phyloP scores from a whole-genome alignment of 228 moss, liverwort and hornwort species.

The Sphagnum fallax region DNA sequence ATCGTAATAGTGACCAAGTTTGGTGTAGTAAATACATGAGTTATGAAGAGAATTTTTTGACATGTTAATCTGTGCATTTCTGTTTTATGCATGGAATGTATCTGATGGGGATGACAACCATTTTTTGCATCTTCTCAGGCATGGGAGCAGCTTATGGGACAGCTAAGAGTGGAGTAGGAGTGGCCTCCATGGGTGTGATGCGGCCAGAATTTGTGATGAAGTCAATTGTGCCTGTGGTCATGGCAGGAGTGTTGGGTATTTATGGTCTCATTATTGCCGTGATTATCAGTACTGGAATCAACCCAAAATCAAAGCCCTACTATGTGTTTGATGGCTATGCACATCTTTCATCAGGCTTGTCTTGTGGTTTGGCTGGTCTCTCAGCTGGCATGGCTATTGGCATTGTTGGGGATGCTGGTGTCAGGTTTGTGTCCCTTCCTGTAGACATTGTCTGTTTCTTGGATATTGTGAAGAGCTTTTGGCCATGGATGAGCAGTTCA shows the following conservation, averaged over 20 bases:
- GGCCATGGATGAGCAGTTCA: too few relatives aligned
- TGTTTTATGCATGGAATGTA: too few relatives aligned
- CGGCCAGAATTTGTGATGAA: constrained; percentile 89
- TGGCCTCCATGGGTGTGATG: constrained; percentile 92
- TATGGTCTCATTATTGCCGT: constrained; percentile 84
- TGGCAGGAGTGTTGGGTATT: constrained; percentile 91
- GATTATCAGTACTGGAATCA: constrained; percentile 85
- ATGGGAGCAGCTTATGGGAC: constrained; percentile 90
- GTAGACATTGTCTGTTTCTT: too few relatives aligned
- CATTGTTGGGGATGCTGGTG: constrained; percentile 55
- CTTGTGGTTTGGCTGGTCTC: constrained; percentile 66
- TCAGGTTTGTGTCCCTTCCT: constrained; percentile 11
- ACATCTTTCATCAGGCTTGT: constrained; percentile 73
- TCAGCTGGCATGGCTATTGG: constrained; percentile 71
- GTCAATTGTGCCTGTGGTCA: constrained; percentile 85
- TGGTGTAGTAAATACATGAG: too few relatives aligned
- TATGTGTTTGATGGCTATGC: constrained; percentile 82
- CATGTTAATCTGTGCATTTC: too few relatives aligned
- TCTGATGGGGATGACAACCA: too few relatives aligned
- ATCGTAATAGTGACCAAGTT: too few relatives aligned
- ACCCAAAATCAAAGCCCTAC: constrained; percentile 84
- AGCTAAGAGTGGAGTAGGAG: constrained; percentile 85
- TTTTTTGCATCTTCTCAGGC: constrained; percentile 15
- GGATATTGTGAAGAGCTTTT: too few relatives aligned
- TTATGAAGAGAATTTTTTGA: too few relatives aligned